These are phyloP conservation scores for Arctium lappa DNA, from an alignment of 129 eudicot species.

Conservation along the genomic window DNA sequence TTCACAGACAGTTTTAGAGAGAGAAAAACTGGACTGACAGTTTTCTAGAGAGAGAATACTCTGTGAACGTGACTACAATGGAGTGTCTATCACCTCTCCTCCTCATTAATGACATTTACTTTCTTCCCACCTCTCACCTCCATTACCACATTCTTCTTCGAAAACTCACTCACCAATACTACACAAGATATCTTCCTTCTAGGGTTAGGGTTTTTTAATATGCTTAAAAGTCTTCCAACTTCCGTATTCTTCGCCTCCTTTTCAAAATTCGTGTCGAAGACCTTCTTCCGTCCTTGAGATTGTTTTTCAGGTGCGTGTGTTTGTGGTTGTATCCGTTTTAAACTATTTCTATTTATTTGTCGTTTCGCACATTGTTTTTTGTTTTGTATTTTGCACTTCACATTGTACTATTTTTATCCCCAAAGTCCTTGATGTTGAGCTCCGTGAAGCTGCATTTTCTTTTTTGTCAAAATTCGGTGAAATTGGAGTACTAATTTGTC, in stretches of 20 bases:
- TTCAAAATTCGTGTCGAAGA: slow-evolving; percentile 2
- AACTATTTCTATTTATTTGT: slow-evolving; percentile 35
- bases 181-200: neutral
- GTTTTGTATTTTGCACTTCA: slow-evolving; percentile 29
- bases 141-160: slow-evolving; percentile 17
- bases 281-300: slow-evolving; percentile 39
- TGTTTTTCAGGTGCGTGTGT: slow-evolving; percentile 44
- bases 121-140: slow-evolving; percentile 33
- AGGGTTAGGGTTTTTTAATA: slow-evolving; percentile 33
- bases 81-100: slow-evolving; percentile 38
- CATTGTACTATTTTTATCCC: slow-evolving; percentile 13
- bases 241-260: slow-evolving; percentile 43
- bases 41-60: slow-evolving; percentile 9
- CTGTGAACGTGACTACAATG: slow-evolving; percentile 34
- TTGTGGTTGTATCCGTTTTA: slow-evolving; percentile 8
- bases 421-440: slow-evolving; percentile 36
- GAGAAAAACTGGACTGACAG: neutral
- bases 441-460: slow-evolving; percentile 33
- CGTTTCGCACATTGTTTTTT: slow-evolving; percentile 30
- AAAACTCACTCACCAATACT: slow-evolving; percentile 12
- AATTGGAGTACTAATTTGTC: slow-evolving; percentile 13
- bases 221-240: slow-evolving; percentile 18
- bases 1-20: neutral
- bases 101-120: slow-evolving; percentile 50
- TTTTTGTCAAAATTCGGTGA: neutral